These are phyloP conservation scores for Grosmannia huntii DNA, from an alignment of 2,329 filamentous ascomycete species.

Conservation along the genomic window DNA sequence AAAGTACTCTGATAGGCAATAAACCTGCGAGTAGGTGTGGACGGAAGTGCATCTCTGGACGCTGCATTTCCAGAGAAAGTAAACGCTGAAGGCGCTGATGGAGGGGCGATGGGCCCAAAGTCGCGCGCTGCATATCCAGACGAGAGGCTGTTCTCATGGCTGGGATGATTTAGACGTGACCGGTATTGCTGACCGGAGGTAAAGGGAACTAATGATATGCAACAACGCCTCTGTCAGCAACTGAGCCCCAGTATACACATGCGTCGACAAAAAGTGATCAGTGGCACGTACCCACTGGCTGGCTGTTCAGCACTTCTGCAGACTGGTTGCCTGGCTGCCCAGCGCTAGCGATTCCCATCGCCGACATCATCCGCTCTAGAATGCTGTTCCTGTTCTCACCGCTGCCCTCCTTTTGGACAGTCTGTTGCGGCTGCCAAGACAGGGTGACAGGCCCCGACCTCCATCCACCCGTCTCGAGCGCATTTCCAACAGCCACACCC, in stretches of 20 bases:
- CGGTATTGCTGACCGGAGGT: neutral
- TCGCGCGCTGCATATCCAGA: neutral
- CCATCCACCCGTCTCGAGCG: neutral
- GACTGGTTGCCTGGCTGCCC: neutral
- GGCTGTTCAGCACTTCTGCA: neutral
- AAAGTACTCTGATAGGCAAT: neutral
- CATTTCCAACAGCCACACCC: neutral
- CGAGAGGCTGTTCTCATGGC: neutral
- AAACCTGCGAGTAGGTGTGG: neutral
- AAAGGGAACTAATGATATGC: neutral
- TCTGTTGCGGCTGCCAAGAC: neutral
- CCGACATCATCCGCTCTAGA: neutral
- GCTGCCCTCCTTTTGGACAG: too few relatives aligned
- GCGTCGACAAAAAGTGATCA: neutral
- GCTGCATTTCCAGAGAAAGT: neutral
- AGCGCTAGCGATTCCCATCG: neutral
- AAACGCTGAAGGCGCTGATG: neutral
- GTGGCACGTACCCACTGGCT: neutral
- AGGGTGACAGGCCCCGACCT: neutral
- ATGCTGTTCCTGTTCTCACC: neutral
- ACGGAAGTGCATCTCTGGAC: neutral
- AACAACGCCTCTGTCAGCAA: neutral
- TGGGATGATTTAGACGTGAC: neutral
- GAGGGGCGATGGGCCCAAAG: conserved; percentile 3
- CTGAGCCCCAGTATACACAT: neutral